phyloP scores from a whole-genome alignment of 148 eudicot genomes.

The Cornus florida region DNA sequence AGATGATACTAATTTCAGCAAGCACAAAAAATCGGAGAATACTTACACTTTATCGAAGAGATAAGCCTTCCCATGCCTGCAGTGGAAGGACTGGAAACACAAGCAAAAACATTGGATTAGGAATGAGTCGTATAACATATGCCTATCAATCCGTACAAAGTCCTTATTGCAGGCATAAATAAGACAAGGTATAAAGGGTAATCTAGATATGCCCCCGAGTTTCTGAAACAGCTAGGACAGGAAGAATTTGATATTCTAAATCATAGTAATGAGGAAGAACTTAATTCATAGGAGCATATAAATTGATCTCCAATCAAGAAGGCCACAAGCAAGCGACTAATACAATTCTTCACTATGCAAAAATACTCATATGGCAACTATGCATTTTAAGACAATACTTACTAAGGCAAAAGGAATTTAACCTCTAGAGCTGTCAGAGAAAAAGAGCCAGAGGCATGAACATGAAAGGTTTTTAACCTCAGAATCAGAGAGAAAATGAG shows the following conservation, averaged over 20 bases:
- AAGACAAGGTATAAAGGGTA: neutral
- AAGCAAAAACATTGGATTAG: constrained; percentile 5
- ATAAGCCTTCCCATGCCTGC: constrained; percentile 80
- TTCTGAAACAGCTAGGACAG: neutral
- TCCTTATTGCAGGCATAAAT: neutral
- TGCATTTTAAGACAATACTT: neutral
- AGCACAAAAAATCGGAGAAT: neutral
- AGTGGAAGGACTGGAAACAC: constrained; percentile 68
- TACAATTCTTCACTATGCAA: no score
- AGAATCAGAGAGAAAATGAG: neutral
- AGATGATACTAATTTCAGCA: neutral
- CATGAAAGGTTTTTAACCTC: no score
- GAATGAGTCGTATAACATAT: no score
- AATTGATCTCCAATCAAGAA: neutral
- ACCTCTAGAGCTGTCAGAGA: no score
- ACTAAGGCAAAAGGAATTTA: neutral
- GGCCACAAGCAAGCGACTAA: no score
- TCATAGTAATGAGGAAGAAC: neutral
- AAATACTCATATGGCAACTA: neutral
- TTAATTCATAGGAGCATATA: neutral
- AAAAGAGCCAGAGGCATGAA: no score
- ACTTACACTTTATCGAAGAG: constrained; percentile 85
- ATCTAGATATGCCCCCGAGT: neutral
- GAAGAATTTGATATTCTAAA: neutral
- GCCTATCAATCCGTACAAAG: neutral